These are phyloP conservation scores for Talaromyces sp. DNA, from an alignment of 2,329 filamentous ascomycete species.

Conservation along the genomic window DNA sequence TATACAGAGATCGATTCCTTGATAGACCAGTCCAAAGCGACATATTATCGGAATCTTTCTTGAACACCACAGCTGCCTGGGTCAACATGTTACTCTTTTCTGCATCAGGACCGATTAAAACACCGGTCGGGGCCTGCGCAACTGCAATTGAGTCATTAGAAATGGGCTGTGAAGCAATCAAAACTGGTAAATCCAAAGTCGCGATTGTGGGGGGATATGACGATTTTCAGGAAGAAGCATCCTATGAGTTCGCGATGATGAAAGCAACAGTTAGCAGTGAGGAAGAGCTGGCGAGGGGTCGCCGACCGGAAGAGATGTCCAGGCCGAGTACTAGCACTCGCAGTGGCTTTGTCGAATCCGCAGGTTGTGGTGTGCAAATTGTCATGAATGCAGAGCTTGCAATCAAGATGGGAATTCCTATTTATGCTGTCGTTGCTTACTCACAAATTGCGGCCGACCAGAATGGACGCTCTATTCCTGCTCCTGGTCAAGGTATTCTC, in stretches of 20 bases:
- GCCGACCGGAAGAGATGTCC: conserved; percentile 92
- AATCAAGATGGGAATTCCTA: conserved; percentile 46
- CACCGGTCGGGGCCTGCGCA: conserved; percentile 93
- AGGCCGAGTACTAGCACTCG: conserved; percentile 93
- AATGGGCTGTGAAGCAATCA: conserved; percentile 96
- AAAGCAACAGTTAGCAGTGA: conserved; percentile 97
- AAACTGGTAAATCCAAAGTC: conserved; percentile 86
- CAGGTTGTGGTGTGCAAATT: conserved; percentile 69
- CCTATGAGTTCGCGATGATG: conserved; percentile 99
- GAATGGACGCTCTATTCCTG: conserved; percentile 97
- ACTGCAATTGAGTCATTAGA: conserved; percentile 97
- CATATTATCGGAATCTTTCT: conserved; percentile 97
- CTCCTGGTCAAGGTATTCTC: conserved; percentile 92
- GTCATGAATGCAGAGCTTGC: conserved; percentile 12
- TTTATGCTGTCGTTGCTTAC: conserved; percentile 88
- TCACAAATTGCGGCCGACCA: conserved; percentile 97
- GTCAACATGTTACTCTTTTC: conserved; percentile 98
- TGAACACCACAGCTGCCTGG: conserved; percentile 98
- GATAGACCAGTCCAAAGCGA: conserved; percentile 98
- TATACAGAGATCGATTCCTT: conserved; percentile 96
- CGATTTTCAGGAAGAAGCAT: conserved; percentile 98
- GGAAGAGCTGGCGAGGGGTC: conserved; percentile 90
- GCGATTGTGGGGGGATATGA: conserved; percentile 96
- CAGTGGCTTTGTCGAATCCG: conserved; percentile 98
- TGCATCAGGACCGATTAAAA: conserved; percentile 97